These are phyloP conservation scores for Plantago coronopus DNA, from an alignment of 305 asterid genomes.

Conservation along the genomic window DNA sequence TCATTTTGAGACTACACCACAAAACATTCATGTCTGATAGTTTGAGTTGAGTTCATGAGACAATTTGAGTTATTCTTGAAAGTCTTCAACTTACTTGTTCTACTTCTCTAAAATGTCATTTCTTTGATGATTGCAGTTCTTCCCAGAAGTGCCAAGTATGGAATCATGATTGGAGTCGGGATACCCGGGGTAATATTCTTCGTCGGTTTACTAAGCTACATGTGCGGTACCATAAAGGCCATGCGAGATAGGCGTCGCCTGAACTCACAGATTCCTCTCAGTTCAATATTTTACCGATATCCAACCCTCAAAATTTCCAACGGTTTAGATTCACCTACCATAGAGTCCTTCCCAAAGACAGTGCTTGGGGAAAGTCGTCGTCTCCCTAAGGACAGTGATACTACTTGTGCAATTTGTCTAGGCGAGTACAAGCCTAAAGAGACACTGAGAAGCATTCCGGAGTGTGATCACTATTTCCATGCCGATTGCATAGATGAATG, in stretches of 20 bases:
- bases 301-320: no score
- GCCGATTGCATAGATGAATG: conserved; percentile 72
- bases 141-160: conserved; percentile 56
- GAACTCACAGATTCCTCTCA: conserved; percentile 28
- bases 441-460: conserved; percentile 51
- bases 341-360: conserved; percentile 58
- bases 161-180: conserved; percentile 54
- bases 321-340: conserved; percentile 62
- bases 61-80: no score
- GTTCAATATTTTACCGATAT: background rate
- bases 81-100: no score
- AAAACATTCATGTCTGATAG: no score
- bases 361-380: conserved; percentile 64
- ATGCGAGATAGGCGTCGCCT: conserved; percentile 16
- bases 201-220: conserved; percentile 39
- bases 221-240: conserved; percentile 34
- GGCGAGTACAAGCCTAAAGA: conserved; percentile 57
- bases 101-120: no score
- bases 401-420: conserved; percentile 68
- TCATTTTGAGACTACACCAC: no score
- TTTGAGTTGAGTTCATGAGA: no score
- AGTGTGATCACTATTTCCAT: conserved; percentile 70
- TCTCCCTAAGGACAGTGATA: conserved; percentile 52
- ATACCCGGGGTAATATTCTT: conserved; percentile 51
- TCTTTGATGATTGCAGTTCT: conserved; percentile 31